Percentiles rank a stretch among this genome's conserved stretches.
Evolutionary conservation across 108 stramenopile genomes (phyloP).

Genomic region (Tribonema minus): DNA sequence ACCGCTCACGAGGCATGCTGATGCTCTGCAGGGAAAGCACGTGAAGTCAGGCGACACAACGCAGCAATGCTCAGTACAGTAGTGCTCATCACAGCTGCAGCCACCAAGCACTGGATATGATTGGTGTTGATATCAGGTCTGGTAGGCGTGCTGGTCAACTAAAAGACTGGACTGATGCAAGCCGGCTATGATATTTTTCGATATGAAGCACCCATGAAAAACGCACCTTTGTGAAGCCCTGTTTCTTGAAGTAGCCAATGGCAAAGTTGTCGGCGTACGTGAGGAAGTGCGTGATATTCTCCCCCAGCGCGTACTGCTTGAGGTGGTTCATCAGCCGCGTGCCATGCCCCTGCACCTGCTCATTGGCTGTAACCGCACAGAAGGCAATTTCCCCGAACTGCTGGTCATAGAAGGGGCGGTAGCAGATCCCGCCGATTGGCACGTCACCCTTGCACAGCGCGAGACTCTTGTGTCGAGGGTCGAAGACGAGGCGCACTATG

Average conservation of each 20-base stretch:
- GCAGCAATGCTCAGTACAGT: not conserved
- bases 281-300: slow-evolving; percentile 87
- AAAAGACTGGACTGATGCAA: not conserved
- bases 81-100: not conserved
- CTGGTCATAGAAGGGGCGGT: slow-evolving; percentile 78
- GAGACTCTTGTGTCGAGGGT: slow-evolving; percentile 80
- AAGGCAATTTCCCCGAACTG: slow-evolving; percentile 95
- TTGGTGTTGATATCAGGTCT: no score
- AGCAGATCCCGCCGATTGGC: slow-evolving; percentile 95
- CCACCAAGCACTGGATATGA: not conserved
- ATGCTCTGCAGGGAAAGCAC: not conserved
- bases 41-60: not conserved
- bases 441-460: slow-evolving; percentile 71
- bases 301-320: slow-evolving; percentile 75
- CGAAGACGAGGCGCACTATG: slow-evolving; percentile 95
- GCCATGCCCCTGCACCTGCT: slow-evolving; percentile 77
- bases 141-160: no score
- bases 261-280: slow-evolving; percentile 99
- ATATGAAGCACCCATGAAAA: not conserved
- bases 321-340: slow-evolving; percentile 95
- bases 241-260: slow-evolving; percentile 96
- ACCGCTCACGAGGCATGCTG: not conserved
- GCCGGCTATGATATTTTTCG: not conserved
- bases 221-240: slow-evolving; percentile 61
- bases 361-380: slow-evolving; percentile 80